These are phyloP conservation scores for Pueraria montana DNA, from an alignment of 306 rosid species.

Conservation along the genomic window DNA sequence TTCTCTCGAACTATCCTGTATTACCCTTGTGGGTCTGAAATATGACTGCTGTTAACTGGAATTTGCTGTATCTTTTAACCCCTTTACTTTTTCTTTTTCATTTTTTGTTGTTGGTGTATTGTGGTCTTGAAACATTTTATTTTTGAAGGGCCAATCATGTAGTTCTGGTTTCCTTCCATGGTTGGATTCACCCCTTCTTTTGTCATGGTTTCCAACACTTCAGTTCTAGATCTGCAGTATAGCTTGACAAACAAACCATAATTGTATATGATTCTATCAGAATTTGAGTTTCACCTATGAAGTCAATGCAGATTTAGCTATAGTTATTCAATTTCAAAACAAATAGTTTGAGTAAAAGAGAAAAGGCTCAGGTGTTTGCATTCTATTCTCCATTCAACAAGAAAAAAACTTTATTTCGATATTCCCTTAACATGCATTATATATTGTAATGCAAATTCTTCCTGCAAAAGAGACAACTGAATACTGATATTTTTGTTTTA, in stretches of 20 bases:
- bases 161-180: background rate
- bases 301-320: background rate
- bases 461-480: constrained; percentile 6
- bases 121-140: background rate
- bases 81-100: background rate
- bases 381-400: background rate
- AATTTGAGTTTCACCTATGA: background rate
- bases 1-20: background rate
- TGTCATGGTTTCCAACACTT: background rate
- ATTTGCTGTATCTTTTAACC: background rate
- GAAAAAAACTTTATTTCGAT: background rate
- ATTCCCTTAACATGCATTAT: background rate
- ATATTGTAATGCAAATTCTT: background rate
- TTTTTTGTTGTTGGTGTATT: no score
- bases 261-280: background rate
- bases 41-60: background rate
- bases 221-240: background rate
- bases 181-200: background rate
- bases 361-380: background rate
- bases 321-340: background rate
- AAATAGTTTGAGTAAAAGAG: background rate
- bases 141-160: background rate
- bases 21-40: background rate
- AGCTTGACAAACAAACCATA: background rate
- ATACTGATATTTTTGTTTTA: constrained; percentile 29